phyloP scores from a whole-genome alignment of 2,329 filamentous ascomycete species.

The Fusarium pseudoanthophilum region DNA sequence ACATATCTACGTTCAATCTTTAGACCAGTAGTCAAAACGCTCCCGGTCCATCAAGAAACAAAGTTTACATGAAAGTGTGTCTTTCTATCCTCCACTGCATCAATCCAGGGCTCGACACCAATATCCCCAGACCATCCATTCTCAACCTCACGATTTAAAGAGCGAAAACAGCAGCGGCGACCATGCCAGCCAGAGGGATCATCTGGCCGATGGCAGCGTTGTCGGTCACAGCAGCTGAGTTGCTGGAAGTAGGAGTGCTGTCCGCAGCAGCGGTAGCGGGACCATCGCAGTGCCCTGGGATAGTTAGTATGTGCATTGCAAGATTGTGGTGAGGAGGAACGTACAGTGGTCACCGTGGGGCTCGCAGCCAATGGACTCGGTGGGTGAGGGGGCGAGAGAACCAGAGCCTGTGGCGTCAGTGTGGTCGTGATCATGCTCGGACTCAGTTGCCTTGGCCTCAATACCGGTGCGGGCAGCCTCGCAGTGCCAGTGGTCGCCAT shows the following conservation, averaged over 20 bases:
- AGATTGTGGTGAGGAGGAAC: accelerated
- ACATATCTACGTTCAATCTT: slow-evolving; percentile 2
- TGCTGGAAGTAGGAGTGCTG: slow-evolving; percentile 14
- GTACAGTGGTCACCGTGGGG: slow-evolving; percentile 42
- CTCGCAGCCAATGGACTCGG: slow-evolving; percentile 40
- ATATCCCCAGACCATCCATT: neutral
- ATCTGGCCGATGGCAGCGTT: slow-evolving; percentile 30
- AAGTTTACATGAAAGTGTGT: slow-evolving; percentile 2
- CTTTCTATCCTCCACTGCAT: slow-evolving; percentile 36
- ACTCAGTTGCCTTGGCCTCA: slow-evolving; percentile 18
- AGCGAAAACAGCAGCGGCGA: slow-evolving; percentile 38
- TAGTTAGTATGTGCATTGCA: neutral
- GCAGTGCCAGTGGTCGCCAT: slow-evolving; percentile 43
- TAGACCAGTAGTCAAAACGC: neutral
- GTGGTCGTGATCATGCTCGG: slow-evolving; percentile 9
- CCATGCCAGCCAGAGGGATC: slow-evolving; percentile 37
- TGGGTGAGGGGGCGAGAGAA: slow-evolving; percentile 27
- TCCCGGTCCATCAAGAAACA: slow-evolving; percentile 4
- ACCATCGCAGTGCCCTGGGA: slow-evolving; percentile 41
- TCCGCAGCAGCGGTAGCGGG: slow-evolving; percentile 15
- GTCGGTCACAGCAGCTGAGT: slow-evolving; percentile 15
- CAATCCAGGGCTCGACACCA: slow-evolving; percentile 24
- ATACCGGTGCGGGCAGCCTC: slow-evolving; percentile 35
- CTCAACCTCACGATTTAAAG: slow-evolving; percentile 19
- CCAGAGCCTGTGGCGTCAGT: neutral